phyloP scores from a whole-genome alignment of 306 rosid genomes.

The Vigna angularis region DNA sequence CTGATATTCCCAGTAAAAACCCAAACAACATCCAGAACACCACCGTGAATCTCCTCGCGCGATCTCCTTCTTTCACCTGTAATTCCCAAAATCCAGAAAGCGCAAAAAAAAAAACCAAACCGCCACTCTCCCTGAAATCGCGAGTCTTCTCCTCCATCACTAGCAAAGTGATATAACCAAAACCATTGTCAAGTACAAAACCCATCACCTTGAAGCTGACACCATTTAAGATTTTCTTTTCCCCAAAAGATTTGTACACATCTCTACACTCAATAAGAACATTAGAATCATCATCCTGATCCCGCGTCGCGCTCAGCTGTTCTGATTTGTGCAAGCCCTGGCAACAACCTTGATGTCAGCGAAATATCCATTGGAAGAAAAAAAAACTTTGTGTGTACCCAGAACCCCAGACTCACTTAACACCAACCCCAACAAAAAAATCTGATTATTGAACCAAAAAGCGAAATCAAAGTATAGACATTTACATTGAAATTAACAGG shows the following conservation, averaged over 20 bases:
- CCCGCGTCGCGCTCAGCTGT: constrained; percentile 54
- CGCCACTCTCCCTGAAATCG: too few relatives aligned
- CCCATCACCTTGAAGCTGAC: constrained; percentile 95
- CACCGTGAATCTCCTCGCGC: too few relatives aligned
- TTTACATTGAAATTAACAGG: constrained; percentile 67
- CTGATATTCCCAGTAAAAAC: too few relatives aligned
- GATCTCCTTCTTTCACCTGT: too few relatives aligned
- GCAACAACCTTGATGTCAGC: constrained; percentile 49
- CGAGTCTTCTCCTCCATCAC: too few relatives aligned
- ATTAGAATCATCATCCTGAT: constrained; percentile 70
- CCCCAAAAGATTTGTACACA: constrained; percentile 91
- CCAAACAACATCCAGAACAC: too few relatives aligned
- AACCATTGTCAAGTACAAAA: constrained; percentile 6
- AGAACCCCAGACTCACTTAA: constrained; percentile 21
- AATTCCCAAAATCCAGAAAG: too few relatives aligned
- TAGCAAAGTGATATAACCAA: not conserved
- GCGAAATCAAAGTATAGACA: not conserved
- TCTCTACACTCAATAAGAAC: constrained; percentile 95
- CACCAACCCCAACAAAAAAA: not conserved
- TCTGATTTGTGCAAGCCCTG: constrained; percentile 79
- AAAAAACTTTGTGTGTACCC: constrained; percentile 4
- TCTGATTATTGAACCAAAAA: not conserved
- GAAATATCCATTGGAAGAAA: not conserved
- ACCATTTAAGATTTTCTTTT: constrained; percentile 93
- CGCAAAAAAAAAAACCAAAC: too few relatives aligned